Evolutionary conservation across 495 filamentous ascomycete species (phyloP).

Genomic region (Neurospora cerealis): DNA sequence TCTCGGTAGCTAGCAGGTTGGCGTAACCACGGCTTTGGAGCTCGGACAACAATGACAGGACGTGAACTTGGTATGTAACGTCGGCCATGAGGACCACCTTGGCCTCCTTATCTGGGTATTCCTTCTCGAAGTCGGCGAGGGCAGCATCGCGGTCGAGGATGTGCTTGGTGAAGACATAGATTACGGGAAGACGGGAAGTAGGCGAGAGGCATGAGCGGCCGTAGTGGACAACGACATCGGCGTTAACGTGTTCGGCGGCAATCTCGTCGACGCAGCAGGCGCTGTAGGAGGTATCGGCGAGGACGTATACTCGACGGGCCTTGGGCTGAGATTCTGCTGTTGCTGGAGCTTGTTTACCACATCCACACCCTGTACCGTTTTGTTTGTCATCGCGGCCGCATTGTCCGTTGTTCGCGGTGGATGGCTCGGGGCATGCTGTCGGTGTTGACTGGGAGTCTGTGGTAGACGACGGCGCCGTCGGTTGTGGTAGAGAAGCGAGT

Average conservation of each 20-base stretch:
- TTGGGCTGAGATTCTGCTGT: conserved; percentile 4
- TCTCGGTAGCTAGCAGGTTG: conserved; percentile 54
- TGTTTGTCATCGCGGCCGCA: background rate
- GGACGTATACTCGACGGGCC: conserved; percentile 52
- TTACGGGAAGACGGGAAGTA: conserved; percentile 76
- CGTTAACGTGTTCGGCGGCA: conserved; percentile 86
- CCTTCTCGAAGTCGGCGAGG: conserved; percentile 52
- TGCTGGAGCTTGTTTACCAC: background rate
- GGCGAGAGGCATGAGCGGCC: conserved; percentile 87
- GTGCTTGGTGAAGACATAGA: conserved; percentile 81
- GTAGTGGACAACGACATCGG: conserved; percentile 91
- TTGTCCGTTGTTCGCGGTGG: background rate
- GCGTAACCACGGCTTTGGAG: conserved; percentile 55
- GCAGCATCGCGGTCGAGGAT: conserved; percentile 48
- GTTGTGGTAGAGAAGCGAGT: conserved; percentile 25
- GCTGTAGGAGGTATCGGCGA: conserved; percentile 94
- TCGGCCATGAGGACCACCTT: conserved; percentile 83
- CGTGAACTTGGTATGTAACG: conserved; percentile 69
- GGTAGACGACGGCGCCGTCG: background rate
- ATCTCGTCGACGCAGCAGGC: conserved; percentile 97
- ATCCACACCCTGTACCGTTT: background rate
- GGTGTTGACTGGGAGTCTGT: background rate
- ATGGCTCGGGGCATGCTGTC: background rate
- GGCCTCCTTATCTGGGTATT: conserved; percentile 50
- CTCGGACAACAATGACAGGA: conserved; percentile 40